Evolutionary conservation across 306 rosid genomes (phyloP), one percentile per base, ranked within the genome.

Genomic region (Sechiopsis laciniata): DNA sequence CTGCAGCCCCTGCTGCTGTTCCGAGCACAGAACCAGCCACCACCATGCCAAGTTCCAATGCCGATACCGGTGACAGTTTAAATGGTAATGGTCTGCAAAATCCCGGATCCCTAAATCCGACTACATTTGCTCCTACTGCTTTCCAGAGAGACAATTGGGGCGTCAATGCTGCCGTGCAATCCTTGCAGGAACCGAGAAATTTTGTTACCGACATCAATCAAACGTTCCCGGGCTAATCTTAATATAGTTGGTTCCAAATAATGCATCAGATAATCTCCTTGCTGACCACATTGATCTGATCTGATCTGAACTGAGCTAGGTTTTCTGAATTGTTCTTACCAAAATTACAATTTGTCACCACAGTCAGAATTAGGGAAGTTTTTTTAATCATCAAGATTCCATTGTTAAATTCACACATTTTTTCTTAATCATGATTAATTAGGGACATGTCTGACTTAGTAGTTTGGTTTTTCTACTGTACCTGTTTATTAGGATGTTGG

Each of bases 141-240:
- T 86, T 86, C 56, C 85, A 82, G 66, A 85, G 97, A 79, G 97
- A 90, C 20, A 88, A 81, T 77, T 90, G 91, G 96, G 88, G 75
- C 3, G 52, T 80, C 3, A 82, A 79, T 0, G 29, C 83, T 5
- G 20, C 85, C 11, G 10, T 3, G 86, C 93, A 86, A 61, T 26
- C 88, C 2, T 71, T 88, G 82, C 85, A 84, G 12, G 97, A 88
- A 58, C 75, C 87, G 4, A 87, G 97, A 80, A 89, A 82, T 74
- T 53, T 89, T 0, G 83, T 87, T 3, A 88, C 97, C 15, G 95
- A 90, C 76, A 88, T 90, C 77, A 90, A 90, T 82, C 85, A 88
- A 80, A 86, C 94, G 72, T 75, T 90, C 76, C 96, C 91, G 2
- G 91, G 87, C 42, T 69, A 69, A 50, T 20, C 58, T 50, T 46